Conservation (phyloP, 768 basidiomycete species). For the Psilocybe subaeruginosa region DNA sequence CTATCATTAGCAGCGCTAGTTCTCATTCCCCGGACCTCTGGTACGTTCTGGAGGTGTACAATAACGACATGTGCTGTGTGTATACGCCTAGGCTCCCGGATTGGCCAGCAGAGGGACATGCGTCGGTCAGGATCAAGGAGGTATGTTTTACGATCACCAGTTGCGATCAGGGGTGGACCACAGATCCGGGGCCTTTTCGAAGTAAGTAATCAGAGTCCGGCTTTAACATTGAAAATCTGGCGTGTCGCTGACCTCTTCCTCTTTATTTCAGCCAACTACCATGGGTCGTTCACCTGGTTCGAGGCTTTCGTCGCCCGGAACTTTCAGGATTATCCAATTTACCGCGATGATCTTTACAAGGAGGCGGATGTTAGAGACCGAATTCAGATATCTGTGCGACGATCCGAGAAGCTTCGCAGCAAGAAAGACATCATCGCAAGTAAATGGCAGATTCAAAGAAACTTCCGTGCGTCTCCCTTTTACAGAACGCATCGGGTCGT, state of each 20-base stretch:
- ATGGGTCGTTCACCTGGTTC: background rate
- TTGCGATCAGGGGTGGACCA: background rate
- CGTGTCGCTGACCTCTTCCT: no score
- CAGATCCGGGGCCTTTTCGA: background rate
- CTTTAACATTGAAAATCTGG: no score
- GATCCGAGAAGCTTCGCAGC: background rate
- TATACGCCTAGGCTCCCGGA: background rate
- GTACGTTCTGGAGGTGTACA: background rate
- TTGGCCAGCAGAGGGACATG: background rate
- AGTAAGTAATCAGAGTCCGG: background rate
- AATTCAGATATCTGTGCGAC: background rate
- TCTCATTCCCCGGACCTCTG: background rate
- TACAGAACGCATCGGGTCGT: background rate
- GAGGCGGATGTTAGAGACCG: background rate
- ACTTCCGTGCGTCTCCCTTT: background rate
- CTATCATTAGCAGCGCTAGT: background rate
- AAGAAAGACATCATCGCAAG: background rate
- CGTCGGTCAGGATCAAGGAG: background rate
- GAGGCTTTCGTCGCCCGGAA: background rate
- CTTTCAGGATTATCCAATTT: background rate
- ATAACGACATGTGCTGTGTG: background rate
- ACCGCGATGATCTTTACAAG: no score
- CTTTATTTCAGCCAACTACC: background rate
- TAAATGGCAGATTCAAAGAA: background rate
- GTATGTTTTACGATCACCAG: background rate